Base-by-base conservation (phyloP, 169 alveolate species). In the Eimeria nieschulzi region DNA sequence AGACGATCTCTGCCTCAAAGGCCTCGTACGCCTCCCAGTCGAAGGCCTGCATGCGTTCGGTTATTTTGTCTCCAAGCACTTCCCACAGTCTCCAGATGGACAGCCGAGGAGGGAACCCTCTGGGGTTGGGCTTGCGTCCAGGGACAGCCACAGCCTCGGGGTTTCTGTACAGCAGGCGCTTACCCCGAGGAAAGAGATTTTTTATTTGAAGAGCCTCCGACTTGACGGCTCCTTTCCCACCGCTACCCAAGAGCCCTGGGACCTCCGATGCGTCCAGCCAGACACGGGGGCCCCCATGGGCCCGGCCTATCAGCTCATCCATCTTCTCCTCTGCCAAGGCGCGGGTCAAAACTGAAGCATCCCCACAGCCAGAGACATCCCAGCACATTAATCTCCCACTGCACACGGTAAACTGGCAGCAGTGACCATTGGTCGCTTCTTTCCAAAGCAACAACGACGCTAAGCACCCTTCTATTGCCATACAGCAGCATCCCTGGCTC, bases 241-340 rank as follows among this genome's bases (percentile, higher is more conserved):
- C 75, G 13, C 39, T 5, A 9, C 21, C 75, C 75, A 66, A n/a
- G 39, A 66, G 75, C 75, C 75, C 75, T 9, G 75, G 75, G 15
- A 66, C 75, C 26, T 66, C 75, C 13, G 75, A 66, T 12, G 75
- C 75, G 15, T 66, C 75, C 75, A 66, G 75, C 75, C 75, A 66
- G 39, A 66, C 33, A 21, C 75, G 75, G 39, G 75, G 75, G 75
- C 6, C 75, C 75, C 26, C 26, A 1, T 12, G 15, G 33, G 75
- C 39, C 39, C 75, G 2, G 39, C 75, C 75, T 17, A 66, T 66
- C 75, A 66, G 33, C 46, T 19, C 21, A 25, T 66, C 75, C 75
- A 66, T 66, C 2, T 21, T 15, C 26, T 66, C 75, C 26, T 17
- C 75, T 8, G 75, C 75, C 26, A 17, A 25, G 15, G 15, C 39